phyloP scores from a whole-genome alignment of 768 basidiomycete species.

The Lactifluus piperatus region DNA sequence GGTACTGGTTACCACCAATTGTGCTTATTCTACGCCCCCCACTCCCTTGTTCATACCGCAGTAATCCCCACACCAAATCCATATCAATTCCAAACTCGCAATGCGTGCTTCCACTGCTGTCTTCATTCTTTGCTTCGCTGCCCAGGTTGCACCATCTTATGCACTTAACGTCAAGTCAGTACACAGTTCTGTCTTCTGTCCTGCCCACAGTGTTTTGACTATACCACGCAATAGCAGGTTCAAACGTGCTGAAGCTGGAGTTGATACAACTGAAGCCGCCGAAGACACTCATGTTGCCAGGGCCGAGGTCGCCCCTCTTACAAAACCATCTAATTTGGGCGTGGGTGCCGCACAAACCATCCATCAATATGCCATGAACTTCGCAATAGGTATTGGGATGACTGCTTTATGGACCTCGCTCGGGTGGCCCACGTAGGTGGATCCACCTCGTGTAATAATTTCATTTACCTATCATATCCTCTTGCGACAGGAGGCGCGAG shows the following conservation, averaged over 20 bases:
- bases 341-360: no score
- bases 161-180: not conserved
- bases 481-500: not conserved
- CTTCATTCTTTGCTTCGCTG: not conserved
- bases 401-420: rapidly evolving
- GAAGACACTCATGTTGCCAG: no score
- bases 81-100: not conserved
- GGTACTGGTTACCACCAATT: constrained; percentile 6
- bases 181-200: not conserved
- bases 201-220: not conserved
- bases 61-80: not conserved
- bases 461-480: not conserved
- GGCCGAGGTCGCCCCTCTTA: no score
- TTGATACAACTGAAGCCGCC: no score
- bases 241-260: no score
- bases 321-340: no score
- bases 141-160: not conserved
- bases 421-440: not conserved
- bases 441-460: not conserved
- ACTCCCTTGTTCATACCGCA: not conserved
- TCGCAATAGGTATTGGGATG: not conserved
- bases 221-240: not conserved
- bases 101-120: not conserved
- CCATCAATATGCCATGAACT: not conserved
- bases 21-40: not conserved